Base-by-base conservation (phyloP, 371 early-diverging fungal genomes). In the Rhizomucor pusillus region DNA sequence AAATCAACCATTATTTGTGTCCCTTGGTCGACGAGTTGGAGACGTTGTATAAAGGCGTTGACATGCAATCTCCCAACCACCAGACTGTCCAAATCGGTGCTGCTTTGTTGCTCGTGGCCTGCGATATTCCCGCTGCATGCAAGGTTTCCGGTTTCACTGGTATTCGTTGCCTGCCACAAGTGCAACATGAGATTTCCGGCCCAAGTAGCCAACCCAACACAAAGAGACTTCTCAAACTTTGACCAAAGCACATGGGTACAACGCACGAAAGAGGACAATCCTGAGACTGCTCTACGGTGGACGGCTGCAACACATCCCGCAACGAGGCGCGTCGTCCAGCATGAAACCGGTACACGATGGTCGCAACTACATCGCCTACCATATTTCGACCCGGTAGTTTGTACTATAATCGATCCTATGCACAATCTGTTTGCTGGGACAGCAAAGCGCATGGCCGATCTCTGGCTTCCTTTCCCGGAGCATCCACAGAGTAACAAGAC, bases 1-100 rank as follows among this genome's bases (percentile, higher is more conserved):
- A 57, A 16, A 56, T 56, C 14, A 57, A 56, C 18, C 43, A 51
- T n/a, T 56, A 62, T 40, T 33, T 56, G 39, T 3, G 23, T 10
- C 57, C 56, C 5, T 19, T 62, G 5, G 62, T 62, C 3, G 47
- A 52, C 3, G 56, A 52, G 11, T 43, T 62, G 0, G n/a, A 23
- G 18, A 5, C 23, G 14, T 48, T 57, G 25, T 39, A 35, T 20
- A 18, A 16, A 47, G 57, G 53, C 44, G 57, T 54, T n/a, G n/a
- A n/a, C n/a, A n/a, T n/a, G n/a, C n/a, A n/a, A n/a, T n/a, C n/a
- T n/a, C n/a, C n/a, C n/a, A 37, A 12, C n/a, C 14, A 54, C 37
- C 14, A n/a, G 35, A 10, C 34, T 47, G 11, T 22, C 20, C 13
- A 12, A 1, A 47, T 60, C 40, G 22, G 49, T 9, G 60, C 43